Evolutionary conservation across 306 rosid genomes (phyloP).

Genomic region (Casuarina glauca): DNA sequence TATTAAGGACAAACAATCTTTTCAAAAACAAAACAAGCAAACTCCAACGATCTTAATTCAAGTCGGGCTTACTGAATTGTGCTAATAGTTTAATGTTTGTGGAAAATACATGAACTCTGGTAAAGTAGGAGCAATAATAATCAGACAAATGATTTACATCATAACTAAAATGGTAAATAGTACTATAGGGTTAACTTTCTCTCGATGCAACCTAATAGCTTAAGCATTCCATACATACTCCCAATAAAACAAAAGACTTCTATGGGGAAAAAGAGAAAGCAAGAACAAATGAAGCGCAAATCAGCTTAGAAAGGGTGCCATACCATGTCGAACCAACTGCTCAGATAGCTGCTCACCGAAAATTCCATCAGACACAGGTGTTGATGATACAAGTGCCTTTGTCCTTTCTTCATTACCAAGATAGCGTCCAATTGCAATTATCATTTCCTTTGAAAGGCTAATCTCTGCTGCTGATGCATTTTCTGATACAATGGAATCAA

Average conservation of each 20-base stretch:
- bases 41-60: not conserved
- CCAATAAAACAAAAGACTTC: not conserved
- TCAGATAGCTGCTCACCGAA: conserved; percentile 73
- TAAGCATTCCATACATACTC: not conserved
- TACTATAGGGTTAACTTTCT: not conserved
- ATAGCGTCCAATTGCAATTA: conserved; percentile 69
- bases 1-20: not conserved
- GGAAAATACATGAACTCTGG: not conserved
- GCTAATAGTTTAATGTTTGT: not conserved
- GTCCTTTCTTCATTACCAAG: conserved; percentile 89
- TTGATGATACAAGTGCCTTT: conserved; percentile 47
- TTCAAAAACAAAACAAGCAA: not conserved
- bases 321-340: conserved; percentile 89
- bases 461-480: conserved; percentile 69
- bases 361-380: conserved; percentile 56
- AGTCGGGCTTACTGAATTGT: too few relatives aligned
- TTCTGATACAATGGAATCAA: conserved; percentile 56
- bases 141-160: not conserved
- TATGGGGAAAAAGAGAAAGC: not conserved
- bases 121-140: not conserved
- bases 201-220: not conserved
- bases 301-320: conserved; percentile 25
- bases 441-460: conserved; percentile 76
- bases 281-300: conserved; percentile 18
- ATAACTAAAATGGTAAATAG: not conserved